These are phyloP conservation scores for Aspergillus tamarii DNA, from an alignment of 2,329 filamentous ascomycete species.

Conservation along the genomic window DNA sequence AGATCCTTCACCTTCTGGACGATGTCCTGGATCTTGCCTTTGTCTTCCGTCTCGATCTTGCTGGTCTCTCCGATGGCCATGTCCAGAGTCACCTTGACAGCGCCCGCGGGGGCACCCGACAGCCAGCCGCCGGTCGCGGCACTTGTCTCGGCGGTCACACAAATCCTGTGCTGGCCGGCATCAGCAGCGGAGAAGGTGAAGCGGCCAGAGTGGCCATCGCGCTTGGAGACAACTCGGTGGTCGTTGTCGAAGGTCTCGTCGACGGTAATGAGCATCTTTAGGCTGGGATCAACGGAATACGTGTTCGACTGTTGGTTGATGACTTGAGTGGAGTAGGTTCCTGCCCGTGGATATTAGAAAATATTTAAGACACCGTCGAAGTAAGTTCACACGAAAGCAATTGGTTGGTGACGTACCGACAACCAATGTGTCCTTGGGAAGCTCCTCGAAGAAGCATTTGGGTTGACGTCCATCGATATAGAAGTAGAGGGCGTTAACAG, in stretches of 20 bases:
- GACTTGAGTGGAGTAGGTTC: conserved; percentile 85
- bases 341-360: conserved; percentile 41
- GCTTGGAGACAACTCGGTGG: conserved; percentile 91
- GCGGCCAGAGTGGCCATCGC: conserved; percentile 72
- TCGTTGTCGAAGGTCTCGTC: conserved; percentile 97
- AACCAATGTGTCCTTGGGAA: conserved; percentile 95
- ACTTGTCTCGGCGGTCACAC: conserved; percentile 82
- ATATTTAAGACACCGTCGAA: background rate
- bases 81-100: conserved; percentile 83
- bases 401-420: conserved; percentile 63
- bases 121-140: conserved; percentile 73
- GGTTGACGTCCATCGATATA: conserved; percentile 83
- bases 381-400: background rate
- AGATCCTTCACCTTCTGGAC: conserved; percentile 86
- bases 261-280: conserved; percentile 88
- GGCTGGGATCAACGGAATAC: conserved; percentile 73
- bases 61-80: conserved; percentile 93
- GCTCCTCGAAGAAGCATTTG: conserved; percentile 98
- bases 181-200: conserved; percentile 97
- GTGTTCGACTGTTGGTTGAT: conserved; percentile 70
- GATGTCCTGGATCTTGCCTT: conserved; percentile 88
- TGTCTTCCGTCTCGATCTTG: conserved; percentile 90
- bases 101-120: conserved; percentile 67
- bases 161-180: conserved; percentile 92
- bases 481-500: conserved; percentile 88